A percentile compares a stretch with the other conserved stretches of the same genome.
These are phyloP conservation scores for Hortiboletus flavorubellus DNA, from an alignment of 768 basidiomycete species.

Conservation along the genomic window DNA sequence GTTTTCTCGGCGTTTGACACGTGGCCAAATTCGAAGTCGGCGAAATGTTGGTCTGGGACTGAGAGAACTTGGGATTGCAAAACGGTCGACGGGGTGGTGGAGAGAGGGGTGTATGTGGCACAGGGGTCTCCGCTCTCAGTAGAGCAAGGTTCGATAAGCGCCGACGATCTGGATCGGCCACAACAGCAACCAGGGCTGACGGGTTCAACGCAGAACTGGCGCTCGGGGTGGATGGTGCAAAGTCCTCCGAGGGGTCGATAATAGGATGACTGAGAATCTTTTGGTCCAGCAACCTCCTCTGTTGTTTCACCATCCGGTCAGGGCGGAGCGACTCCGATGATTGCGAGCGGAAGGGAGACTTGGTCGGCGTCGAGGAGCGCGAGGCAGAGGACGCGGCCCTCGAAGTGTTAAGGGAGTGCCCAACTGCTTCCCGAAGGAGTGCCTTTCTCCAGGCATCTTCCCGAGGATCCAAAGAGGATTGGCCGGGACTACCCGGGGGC, in stretches of 20 bases:
- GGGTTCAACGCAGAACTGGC: conserved; percentile 4
- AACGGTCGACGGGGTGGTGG: conserved; percentile 59
- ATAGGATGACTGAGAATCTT: conserved; percentile 43
- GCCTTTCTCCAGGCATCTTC: conserved; percentile 76
- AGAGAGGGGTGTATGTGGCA: conserved; percentile 56
- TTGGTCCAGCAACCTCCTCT: conserved; percentile 36
- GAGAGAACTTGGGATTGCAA: conserved; percentile 43
- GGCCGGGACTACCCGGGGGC: conserved; percentile 58
- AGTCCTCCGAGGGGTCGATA: conserved; percentile 33
- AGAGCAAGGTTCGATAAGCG: conserved; percentile 44
- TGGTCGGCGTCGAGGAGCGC: conserved; percentile 36
- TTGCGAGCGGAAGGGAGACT: conserved; percentile 20
- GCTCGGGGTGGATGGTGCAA: conserved; percentile 22
- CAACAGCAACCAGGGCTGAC: conserved; percentile 15
- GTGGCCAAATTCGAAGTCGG: conserved; percentile 8
- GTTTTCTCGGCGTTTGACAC: conserved; percentile 13
- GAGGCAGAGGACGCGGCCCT: conserved; percentile 41
- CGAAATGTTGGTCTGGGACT: conserved; percentile 54
- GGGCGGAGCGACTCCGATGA: conserved; percentile 26
- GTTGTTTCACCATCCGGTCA: conserved; percentile 16
- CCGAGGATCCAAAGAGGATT: conserved; percentile 49
- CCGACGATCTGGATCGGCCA: conserved; percentile 32
- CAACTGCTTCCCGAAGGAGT: conserved; percentile 73
- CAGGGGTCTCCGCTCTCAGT: conserved; percentile 64
- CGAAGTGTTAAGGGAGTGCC: conserved; percentile 64